These are phyloP conservation scores for Termitomyces sp. DNA, from an alignment of 768 basidiomycete species.

Conservation along the genomic window DNA sequence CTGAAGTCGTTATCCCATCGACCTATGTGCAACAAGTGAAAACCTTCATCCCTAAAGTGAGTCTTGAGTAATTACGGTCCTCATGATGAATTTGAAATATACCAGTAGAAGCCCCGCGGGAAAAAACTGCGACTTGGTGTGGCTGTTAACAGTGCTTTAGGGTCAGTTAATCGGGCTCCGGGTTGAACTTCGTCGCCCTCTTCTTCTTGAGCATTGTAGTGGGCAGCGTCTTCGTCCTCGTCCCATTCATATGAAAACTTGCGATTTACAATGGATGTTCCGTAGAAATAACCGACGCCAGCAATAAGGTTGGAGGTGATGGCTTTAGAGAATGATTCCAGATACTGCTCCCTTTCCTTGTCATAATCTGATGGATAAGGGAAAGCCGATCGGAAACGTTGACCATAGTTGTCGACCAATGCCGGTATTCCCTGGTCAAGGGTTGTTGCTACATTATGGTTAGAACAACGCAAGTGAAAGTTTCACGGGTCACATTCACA, in stretches of 20 bases:
- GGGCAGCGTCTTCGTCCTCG: conserved; percentile 41
- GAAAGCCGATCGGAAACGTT: conserved; percentile 66
- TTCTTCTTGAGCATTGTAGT: conserved; percentile 25
- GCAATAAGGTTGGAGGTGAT: conserved; percentile 90
- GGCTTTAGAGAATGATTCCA: conserved; percentile 76
- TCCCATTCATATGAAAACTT: conserved; percentile 92
- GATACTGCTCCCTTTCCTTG: conserved; percentile 36
- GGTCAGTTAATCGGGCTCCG: conserved; percentile 68
- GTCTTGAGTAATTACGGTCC: background rate
- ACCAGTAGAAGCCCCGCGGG: conserved; percentile 97
- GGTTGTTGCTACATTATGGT: conserved; percentile 38
- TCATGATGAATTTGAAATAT: background rate
- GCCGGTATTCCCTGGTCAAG: conserved; percentile 69
- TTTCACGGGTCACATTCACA: conserved; percentile 35
- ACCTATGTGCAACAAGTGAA: conserved; percentile 88
- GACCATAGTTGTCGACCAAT: conserved; percentile 51
- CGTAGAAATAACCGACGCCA: conserved; percentile 94
- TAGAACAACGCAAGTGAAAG: conserved; percentile 4
- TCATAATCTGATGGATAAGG: conserved; percentile 57
- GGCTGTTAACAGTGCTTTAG: conserved; percentile 76
- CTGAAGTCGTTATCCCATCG: conserved; percentile 90
- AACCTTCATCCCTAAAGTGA: conserved; percentile 84
- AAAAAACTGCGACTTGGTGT: conserved; percentile 97
- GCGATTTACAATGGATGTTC: conserved; percentile 79
- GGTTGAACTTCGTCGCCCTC: conserved; percentile 33